Base-by-base conservation (phyloP, 2,329 filamentous ascomycete genomes). In the Zasmidium citrigriseum region DNA sequence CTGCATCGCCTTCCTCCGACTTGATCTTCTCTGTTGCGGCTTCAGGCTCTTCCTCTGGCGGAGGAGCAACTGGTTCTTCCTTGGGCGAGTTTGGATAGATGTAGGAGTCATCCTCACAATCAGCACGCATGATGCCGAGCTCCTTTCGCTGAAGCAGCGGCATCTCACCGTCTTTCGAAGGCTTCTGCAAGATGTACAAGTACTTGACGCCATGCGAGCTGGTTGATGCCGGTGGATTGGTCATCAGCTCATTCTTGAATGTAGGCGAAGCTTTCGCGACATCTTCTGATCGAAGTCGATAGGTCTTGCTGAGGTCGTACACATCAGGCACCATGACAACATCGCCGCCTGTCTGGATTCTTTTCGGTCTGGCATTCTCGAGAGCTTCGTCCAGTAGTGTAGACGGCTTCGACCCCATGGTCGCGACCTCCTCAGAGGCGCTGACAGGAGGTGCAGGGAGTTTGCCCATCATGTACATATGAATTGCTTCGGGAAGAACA, bases 371-470 rank as follows among this genome's bases (percentile, higher is more conserved):
- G 7, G 41, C 20, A 20, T 49, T 55, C 22, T n/a, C 47, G 5
- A 60, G 48, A 16, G 58, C 58, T 49, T 60, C 59, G 14, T 60
- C 52, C 4, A 63, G 20, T 4, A 64, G 52, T 10, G 46, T 61
- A 2, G 34, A 24, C 14, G 29, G 16, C 20, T 46, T 55, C 10
- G 49, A 46, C 25, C 57, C 52, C 5, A 22, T 22, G 46, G 4
- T 5, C n/a, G n/a, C n/a, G n/a, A 4, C 34, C 34, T 41, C 34
- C 16, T 41, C 34, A n/a, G 18, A 3, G 20, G 22, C 22, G 20
- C 2, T 9, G 5, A n/a, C 46, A 27, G n/a, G n/a, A n/a, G n/a
- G n/a, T n/a, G n/a, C n/a, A n/a, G n/a, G n/a, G n/a, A n/a, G n/a
- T n/a, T n/a, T n/a, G n/a, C n/a, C n/a, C n/a, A n/a, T n/a, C n/a